Conservation (phyloP, 139 green algal species). For the Tetradesmus lagerheimii region DNA sequence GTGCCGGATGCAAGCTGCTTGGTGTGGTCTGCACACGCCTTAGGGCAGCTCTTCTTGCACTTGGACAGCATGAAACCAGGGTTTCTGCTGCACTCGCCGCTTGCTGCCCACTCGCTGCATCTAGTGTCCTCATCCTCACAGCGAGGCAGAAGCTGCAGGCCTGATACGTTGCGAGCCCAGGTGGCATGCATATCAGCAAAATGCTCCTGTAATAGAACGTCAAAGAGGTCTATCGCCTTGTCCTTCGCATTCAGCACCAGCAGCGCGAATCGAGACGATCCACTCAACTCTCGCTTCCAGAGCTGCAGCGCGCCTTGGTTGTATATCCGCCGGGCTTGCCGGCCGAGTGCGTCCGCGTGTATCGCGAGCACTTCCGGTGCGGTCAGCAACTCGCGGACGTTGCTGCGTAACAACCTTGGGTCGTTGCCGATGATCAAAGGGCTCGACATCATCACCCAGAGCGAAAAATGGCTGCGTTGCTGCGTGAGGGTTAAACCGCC, state of each 20-base stretch:
- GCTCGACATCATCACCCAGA: background rate
- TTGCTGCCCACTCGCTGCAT: background rate
- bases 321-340: background rate
- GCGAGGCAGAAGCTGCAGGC: background rate
- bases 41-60: background rate
- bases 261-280: background rate
- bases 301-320: background rate
- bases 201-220: background rate
- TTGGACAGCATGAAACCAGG: background rate
- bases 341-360: background rate
- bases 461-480: background rate
- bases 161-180: background rate
- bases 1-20: background rate
- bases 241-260: background rate
- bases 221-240: background rate
- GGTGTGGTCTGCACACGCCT: background rate
- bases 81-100: background rate
- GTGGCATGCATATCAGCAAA: background rate
- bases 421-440: slow-evolving; percentile 3
- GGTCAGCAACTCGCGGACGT: background rate
- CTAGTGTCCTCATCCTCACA: background rate
- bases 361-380: background rate
- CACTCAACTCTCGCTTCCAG: background rate
- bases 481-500: slow-evolving; percentile 4
- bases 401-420: background rate